phyloP scores from a whole-genome alignment of 2,329 filamentous ascomycete genomes.

The Alternaria incomplexa region DNA sequence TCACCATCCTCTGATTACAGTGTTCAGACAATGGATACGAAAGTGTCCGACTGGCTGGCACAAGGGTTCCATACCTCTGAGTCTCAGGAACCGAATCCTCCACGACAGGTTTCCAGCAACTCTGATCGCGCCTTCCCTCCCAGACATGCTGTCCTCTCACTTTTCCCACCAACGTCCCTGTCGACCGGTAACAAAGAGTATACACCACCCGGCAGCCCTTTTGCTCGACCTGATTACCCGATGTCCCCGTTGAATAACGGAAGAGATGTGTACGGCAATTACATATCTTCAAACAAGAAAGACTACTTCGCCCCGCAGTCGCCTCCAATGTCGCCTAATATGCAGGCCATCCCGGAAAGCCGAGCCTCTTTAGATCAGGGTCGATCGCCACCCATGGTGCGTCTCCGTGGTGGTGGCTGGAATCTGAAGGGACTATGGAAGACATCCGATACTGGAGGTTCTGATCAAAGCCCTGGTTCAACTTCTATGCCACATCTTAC shows the following conservation, averaged over 20 bases:
- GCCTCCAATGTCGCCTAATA: background rate
- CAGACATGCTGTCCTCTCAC: background rate
- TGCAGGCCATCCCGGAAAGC: background rate
- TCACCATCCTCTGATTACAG: background rate
- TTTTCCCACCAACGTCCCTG: conserved; percentile 3
- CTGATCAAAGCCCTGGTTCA: background rate
- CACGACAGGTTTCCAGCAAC: background rate
- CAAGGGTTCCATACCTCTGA: background rate
- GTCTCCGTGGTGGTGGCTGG: background rate
- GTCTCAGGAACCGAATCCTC: background rate
- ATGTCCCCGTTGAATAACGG: conserved; percentile 19
- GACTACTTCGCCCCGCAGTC: conserved; percentile 7
- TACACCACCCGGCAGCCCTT: background rate
- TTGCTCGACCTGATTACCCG: conserved; percentile 1
- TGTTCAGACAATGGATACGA: background rate
- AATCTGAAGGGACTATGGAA: conserved; percentile 5
- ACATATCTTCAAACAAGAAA: conserved; percentile 14
- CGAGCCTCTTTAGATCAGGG: background rate
- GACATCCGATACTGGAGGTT: background rate
- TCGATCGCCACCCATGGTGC: background rate
- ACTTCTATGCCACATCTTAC: background rate
- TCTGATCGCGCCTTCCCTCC: background rate
- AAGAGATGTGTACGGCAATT: conserved; percentile 20
- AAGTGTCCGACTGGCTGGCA: conserved; percentile 8
- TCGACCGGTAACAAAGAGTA: conserved; percentile 12